Evolutionary conservation across 1,284 basidiomycete genomes (phyloP), one percentile per base, ranked within the genome.

Genomic region (Ustilago esculenta): DNA sequence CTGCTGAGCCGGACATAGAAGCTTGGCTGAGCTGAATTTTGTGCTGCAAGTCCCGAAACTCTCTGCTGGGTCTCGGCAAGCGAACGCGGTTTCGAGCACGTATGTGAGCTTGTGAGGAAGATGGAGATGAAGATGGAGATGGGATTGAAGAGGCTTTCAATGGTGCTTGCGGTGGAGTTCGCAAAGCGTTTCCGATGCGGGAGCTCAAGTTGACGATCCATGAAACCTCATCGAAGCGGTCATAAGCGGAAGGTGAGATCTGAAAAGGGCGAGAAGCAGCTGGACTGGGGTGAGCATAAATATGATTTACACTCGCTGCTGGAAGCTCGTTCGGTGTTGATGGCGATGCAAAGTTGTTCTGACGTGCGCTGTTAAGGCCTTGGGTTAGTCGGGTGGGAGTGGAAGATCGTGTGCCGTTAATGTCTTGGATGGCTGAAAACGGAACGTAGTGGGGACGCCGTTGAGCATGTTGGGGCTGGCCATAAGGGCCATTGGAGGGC

Each of bases 131-230:
- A 11, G 43, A 43, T 10, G 51, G 49, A 15, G 34, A 35, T 1
- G 34, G 15, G 7, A 24, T n/a, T 10, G 45, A 24, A 10, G 23
- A 27, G 4, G n/a, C n/a, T n/a, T 33, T 43, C 20, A 21, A n/a
- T 10, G 49, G 24, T 6, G 30, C 12, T 2, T 20, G 30, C 3
- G 43, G 20, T 18, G 57, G 63, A 18, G 33, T 46, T 23, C 53
- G 57, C 5, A 71, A 46, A 5, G 68, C 61, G 29, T 42, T 34
- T n/a, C 50, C 52, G 49, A 71, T 71, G 21, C 68, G 61, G 3
- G 68, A 61, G 45, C 53, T 66, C 9, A 72, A 51, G 40, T 72
- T 48, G 32, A 72, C 53, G 40, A 67, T 43, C 68, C 68, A 72
- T 4, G 56, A 45, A 17, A 72, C 55, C 18, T 72, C 63, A 21